phyloP scores from a whole-genome alignment of 2,329 filamentous ascomycete species.

The Cladophialophora chaetospira region DNA sequence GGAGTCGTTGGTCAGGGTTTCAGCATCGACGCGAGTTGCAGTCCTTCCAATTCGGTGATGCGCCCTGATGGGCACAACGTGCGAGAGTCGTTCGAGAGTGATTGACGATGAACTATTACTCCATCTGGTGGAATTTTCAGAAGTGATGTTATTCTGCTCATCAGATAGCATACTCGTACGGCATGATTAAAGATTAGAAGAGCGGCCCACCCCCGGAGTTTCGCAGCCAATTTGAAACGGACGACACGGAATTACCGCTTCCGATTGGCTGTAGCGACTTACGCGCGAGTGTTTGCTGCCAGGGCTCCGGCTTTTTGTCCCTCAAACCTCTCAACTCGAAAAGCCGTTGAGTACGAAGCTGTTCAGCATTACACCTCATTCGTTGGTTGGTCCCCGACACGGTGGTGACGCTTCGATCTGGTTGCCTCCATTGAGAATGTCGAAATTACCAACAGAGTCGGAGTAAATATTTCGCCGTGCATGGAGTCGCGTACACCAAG shows the following conservation, averaged over 20 bases:
- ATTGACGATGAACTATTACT: too few relatives aligned
- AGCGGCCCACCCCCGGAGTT: background rate
- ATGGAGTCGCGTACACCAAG: background rate
- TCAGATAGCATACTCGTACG: too few relatives aligned
- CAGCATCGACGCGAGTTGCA: too few relatives aligned
- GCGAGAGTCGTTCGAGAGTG: too few relatives aligned
- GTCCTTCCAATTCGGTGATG: too few relatives aligned
- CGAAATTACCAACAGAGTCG: constrained; percentile 1
- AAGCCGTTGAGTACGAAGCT: background rate
- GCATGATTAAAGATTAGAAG: background rate
- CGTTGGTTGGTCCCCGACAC: background rate
- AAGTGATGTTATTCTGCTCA: too few relatives aligned
- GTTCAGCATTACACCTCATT: background rate
- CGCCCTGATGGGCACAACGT: too few relatives aligned
- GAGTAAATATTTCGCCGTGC: background rate
- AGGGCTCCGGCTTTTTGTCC: background rate
- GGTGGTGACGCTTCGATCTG: background rate
- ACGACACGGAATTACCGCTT: background rate
- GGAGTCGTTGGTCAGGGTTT: too few relatives aligned
- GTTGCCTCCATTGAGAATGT: background rate
- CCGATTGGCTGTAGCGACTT: background rate
- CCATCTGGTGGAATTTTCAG: too few relatives aligned
- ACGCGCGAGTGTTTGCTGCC: background rate
- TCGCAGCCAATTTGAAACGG: background rate
- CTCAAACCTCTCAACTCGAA: background rate